These are phyloP conservation scores for Lojkania enalia DNA, from an alignment of 2,329 filamentous ascomycete genomes.

Conservation along the genomic window DNA sequence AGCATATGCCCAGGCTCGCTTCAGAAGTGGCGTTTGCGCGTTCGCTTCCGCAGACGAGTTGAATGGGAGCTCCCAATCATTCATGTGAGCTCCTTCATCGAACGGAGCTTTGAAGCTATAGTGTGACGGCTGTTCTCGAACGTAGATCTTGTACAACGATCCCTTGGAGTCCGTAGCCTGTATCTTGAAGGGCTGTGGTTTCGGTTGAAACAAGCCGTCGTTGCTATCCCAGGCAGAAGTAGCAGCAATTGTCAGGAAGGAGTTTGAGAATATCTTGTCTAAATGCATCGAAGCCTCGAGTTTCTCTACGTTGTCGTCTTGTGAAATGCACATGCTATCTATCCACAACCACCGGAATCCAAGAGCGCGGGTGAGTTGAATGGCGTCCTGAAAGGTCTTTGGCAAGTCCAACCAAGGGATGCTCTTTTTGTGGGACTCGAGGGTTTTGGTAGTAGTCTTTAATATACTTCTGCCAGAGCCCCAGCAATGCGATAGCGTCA, in stretches of 20 bases:
- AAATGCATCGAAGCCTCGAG: conserved; percentile 31
- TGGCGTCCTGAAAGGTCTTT: conserved; percentile 40
- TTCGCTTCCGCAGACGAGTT: conserved; percentile 35
- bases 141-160: conserved; percentile 34
- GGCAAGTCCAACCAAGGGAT: conserved; percentile 36
- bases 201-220: conserved; percentile 30
- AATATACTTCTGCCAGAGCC: conserved; percentile 30
- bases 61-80: conserved; percentile 41
- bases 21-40: conserved; percentile 35
- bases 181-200: conserved; percentile 34
- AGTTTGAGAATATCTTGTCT: conserved; percentile 36
- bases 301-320: conserved; percentile 35
- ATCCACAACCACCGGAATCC: conserved; percentile 44
- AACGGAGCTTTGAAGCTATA: conserved; percentile 43
- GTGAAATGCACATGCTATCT: conserved; percentile 39
- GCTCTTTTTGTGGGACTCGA: conserved; percentile 31
- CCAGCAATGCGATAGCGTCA: conserved; percentile 40
- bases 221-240: conserved; percentile 36
- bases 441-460: conserved; percentile 32
- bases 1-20: conserved; percentile 38
- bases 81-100: conserved; percentile 38
- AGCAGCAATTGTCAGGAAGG: conserved; percentile 40
- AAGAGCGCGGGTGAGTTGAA: conserved; percentile 39
- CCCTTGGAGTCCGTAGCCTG: conserved; percentile 40
- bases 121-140: conserved; percentile 41